Evolutionary conservation across 1,284 basidiomycete species (phyloP).

Genomic region (Tilletia setariae): DNA sequence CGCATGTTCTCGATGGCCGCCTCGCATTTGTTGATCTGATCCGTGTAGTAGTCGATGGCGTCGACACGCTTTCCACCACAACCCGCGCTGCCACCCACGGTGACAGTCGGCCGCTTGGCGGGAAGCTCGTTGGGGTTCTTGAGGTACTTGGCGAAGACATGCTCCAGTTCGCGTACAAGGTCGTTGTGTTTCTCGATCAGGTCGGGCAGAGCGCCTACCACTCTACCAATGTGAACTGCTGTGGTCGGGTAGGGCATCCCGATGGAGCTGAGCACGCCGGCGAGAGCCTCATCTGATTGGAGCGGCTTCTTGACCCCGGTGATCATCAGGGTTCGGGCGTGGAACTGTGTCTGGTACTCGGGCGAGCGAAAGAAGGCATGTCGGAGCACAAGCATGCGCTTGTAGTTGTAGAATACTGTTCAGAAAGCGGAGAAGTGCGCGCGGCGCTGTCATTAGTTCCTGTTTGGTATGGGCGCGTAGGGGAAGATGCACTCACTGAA

Average conservation of each 20-base stretch:
- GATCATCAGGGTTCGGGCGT: constrained; percentile 63
- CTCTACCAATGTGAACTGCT: constrained; percentile 74
- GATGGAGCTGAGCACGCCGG: constrained; percentile 61
- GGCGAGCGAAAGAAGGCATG: constrained; percentile 49
- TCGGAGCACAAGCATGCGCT: constrained; percentile 43
- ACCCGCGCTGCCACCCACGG: constrained; percentile 69
- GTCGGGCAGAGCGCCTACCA: constrained; percentile 71
- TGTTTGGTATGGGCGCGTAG: neutral
- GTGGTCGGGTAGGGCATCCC: constrained; percentile 75
- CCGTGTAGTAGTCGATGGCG: constrained; percentile 44
- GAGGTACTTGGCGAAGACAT: constrained; percentile 76
- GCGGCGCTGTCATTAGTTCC: too few relatives aligned
- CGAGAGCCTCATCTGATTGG: constrained; percentile 65
- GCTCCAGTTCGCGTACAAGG: constrained; percentile 77
- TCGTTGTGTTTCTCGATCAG: constrained; percentile 80
- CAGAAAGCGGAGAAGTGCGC: neutral
- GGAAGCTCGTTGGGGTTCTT: constrained; percentile 69
- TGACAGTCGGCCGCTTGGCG: constrained; percentile 70
- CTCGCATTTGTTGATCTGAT: constrained; percentile 44
- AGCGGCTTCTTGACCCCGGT: constrained; percentile 70
- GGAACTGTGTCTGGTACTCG: constrained; percentile 56
- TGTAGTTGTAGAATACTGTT: constrained; percentile 44
- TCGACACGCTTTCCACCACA: constrained; percentile 69
- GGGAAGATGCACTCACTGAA: constrained; percentile 27
- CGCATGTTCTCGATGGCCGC: constrained; percentile 57